Evolutionary conservation across 1,284 basidiomycete species (phyloP), one percentile per base, ranked within the genome.

Genomic region (Cryptococcus floricola): DNA sequence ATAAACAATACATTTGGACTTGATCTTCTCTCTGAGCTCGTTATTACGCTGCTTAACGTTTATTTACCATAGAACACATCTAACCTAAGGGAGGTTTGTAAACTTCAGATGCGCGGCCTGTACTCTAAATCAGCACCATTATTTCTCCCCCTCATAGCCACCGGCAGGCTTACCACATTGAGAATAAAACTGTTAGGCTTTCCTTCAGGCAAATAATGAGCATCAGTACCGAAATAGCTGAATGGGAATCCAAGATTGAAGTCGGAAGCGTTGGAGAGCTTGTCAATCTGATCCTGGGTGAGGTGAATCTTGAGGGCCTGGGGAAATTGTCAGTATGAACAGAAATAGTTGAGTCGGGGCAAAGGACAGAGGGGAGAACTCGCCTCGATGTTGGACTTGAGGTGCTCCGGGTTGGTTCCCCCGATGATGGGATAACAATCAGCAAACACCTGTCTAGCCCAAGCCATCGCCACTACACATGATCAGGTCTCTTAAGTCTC

Each of bases 351-450:
- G 19, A 19, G 19, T 19, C 19, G 19, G 19, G 19, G 2, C 19
- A 19, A 19, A 19, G 2, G 19, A 19, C 19, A 19, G 19, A 19
- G 19, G 19, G 19, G 19, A 19, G 19, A 19, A 19, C 70, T 44
- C 48, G 67, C 73, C 49, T 73, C 64, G 51, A 69, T 66, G 54
- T 71, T 73, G 9, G 62, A 58, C 53, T 65, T 50, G 39, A 73
- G 61, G 47, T 73, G 68, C 48, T 73, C 59, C 57, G 75, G 60
- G 47, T 69, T 74, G 38, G 70, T 64, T 0, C 76, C 76, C 14
- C 77, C 77, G n/a, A 78, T 56, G 52, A 78, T 69, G 9, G 75
- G 76, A 63, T 70, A 74, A 37, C 67, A 65, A 60, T 74, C 59
- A 3, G 72, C 58, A 3, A 64, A 54, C 41, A 53, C 66, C 25